Percentiles rank a stretch among this genome's conserved stretches.
Conservation (phyloP, 768 basidiomycete genomes). For the Leccinum sublutescens region DNA sequence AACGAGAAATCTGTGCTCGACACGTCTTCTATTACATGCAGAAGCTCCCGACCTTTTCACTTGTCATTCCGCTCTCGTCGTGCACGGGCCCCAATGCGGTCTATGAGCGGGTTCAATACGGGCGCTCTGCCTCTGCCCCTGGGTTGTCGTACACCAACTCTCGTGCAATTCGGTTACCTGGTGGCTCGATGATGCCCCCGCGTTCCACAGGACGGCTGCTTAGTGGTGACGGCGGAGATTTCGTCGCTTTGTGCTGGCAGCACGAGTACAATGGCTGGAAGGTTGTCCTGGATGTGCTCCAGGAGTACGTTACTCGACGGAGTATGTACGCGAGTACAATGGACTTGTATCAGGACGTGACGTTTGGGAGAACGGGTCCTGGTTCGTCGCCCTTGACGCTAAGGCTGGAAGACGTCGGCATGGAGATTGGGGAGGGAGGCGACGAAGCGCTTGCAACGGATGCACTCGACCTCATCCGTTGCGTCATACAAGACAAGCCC, state of each 20-base stretch:
- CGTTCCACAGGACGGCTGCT: conserved; percentile 69
- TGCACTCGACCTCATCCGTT: conserved; percentile 75
- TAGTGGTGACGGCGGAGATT: conserved; percentile 66
- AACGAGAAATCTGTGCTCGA: conserved; percentile 58
- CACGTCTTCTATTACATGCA: conserved; percentile 78
- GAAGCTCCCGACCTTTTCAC: conserved; percentile 69
- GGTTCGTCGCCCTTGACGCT: conserved; percentile 42
- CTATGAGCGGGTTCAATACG: conserved; percentile 66
- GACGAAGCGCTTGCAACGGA: conserved; percentile 69
- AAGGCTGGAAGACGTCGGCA: conserved; percentile 64
- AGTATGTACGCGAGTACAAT: conserved; percentile 41
- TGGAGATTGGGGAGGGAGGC: conserved; percentile 62
- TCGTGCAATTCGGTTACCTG: conserved; percentile 69
- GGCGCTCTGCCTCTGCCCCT: conserved; percentile 43
- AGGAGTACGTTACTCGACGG: conserved; percentile 66
- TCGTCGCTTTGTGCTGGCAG: conserved; percentile 72
- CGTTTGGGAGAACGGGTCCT: conserved; percentile 48
- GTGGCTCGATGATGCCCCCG: conserved; percentile 68
- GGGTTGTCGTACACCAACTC: conserved; percentile 63
- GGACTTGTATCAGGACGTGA: conserved; percentile 48
- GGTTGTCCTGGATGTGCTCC: conserved; percentile 75
- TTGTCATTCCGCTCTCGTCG: conserved; percentile 60
- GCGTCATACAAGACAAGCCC: conserved; percentile 71
- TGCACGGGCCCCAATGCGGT: conserved; percentile 68
- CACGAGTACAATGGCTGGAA: conserved; percentile 86